A percentile compares a stretch with the other conserved stretches of the same genome.
These are phyloP conservation scores for Zoysia pacifica DNA, from an alignment of 176 grass and related monocot species.

Conservation along the genomic window DNA sequence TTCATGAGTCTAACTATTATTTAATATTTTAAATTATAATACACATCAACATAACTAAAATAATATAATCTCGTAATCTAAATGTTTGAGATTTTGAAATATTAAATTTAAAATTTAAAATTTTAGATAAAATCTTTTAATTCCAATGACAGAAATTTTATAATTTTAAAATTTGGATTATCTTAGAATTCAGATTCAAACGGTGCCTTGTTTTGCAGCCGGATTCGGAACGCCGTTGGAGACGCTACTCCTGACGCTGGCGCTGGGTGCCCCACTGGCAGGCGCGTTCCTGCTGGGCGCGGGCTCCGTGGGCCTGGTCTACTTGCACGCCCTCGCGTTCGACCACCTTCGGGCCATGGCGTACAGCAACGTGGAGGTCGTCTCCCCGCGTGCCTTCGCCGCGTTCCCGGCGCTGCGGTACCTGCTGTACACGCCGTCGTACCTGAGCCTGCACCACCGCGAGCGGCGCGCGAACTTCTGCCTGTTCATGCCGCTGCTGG, in stretches of 20 bases:
- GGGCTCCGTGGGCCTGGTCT: constrained; percentile 70
- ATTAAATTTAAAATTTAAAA: too few species aligned
- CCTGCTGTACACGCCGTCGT: constrained; percentile 85
- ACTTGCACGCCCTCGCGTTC: constrained; percentile 59
- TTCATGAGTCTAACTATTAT: too few species aligned
- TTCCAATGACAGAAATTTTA: too few species aligned
- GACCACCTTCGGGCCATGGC: constrained; percentile 80
- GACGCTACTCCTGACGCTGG: constrained; percentile 54
- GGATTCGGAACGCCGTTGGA: constrained; percentile 78
- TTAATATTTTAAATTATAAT: too few species aligned
- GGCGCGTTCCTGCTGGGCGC: constrained; percentile 65
- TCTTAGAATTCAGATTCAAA: too few species aligned
- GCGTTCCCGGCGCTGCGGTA: constrained; percentile 60
- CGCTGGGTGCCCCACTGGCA: constrained; percentile 56
- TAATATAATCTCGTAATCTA: too few species aligned
- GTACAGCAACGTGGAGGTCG: constrained; percentile 89
- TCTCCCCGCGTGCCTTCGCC: constrained; percentile 56
- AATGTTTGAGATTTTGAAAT: too few species aligned
- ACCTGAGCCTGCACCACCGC: constrained; percentile 79
- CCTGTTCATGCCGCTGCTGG: constrained; percentile 75
- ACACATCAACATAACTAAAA: too few species aligned
- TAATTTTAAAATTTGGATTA: too few species aligned
- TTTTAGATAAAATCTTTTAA: too few species aligned
- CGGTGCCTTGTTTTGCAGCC: constrained; percentile 32
- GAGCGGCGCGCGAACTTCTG: constrained; percentile 73